Evolutionary conservation across 2,329 filamentous ascomycete species (phyloP).

Genomic region (Cordyceps tenuipes): DNA sequence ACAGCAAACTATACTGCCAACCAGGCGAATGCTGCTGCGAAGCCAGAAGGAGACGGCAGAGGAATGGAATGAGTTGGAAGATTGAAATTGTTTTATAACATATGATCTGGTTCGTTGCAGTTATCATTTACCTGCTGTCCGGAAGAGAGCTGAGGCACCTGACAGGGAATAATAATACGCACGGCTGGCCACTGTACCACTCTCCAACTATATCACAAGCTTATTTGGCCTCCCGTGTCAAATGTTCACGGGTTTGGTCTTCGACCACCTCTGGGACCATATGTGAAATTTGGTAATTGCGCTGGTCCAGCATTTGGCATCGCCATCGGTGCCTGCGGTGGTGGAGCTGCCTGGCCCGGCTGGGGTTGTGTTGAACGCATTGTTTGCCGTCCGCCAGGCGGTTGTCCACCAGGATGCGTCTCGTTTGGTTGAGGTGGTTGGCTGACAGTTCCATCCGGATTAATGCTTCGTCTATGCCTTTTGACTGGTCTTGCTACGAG

Average conservation of each 20-base stretch:
- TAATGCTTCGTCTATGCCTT: background rate
- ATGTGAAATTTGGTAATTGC: constrained; percentile 22
- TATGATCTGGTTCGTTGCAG: no score
- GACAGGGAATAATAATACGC: no score
- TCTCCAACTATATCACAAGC: no score
- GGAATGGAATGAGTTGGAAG: no score
- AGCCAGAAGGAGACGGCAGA: no score
- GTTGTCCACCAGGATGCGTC: background rate
- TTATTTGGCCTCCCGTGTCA: no score
- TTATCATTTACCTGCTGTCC: no score
- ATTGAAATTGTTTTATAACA: no score
- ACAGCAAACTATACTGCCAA: background rate
- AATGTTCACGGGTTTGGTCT: constrained; percentile 7
- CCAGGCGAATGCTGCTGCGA: no score
- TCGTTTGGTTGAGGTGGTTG: background rate
- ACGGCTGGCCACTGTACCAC: no score
- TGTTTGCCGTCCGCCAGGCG: constrained; percentile 11
- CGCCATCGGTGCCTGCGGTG: constrained; percentile 18
- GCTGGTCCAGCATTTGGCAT: constrained; percentile 22
- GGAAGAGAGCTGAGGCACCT: no score
- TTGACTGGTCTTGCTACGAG: constrained; percentile 17
- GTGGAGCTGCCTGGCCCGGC: constrained; percentile 18
- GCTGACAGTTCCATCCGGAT: background rate
- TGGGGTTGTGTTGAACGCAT: constrained; percentile 23
- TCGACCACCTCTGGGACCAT: constrained; percentile 23